Evolutionary conservation across 306 rosid genomes (phyloP).

Genomic region (Fragaria nilgerrensis): DNA sequence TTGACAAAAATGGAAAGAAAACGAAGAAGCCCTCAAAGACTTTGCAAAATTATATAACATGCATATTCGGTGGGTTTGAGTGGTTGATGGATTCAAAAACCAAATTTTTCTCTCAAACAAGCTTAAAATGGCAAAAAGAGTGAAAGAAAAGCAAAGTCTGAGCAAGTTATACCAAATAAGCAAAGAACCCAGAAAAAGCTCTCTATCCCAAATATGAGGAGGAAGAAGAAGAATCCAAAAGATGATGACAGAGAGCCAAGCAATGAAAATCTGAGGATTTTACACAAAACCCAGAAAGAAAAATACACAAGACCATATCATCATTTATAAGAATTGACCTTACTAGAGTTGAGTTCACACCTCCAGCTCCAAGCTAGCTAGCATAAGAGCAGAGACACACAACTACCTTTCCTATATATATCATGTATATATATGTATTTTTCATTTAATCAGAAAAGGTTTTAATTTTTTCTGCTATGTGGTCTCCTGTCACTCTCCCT

Average conservation of each 20-base stretch:
- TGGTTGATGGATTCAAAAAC: conserved; percentile 13
- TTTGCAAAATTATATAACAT: not conserved
- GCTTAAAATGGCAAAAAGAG: conserved; percentile 16
- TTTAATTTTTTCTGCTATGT: not conserved
- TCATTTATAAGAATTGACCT: conserved; percentile 7
- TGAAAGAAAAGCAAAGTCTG: not conserved
- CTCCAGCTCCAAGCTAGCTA: not conserved
- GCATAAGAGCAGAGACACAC: not conserved
- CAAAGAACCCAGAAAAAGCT: conserved; percentile 6
- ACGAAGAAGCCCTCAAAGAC: not conserved
- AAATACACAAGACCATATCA: not conserved
- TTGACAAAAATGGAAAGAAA: conserved; percentile 8
- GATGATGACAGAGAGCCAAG: not conserved
- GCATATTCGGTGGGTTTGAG: not conserved
- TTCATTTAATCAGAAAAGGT: not conserved
- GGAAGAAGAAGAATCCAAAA: conserved; percentile 5
- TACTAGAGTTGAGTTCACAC: not conserved
- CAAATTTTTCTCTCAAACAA: not conserved
- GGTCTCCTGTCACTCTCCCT: not conserved
- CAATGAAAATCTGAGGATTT: not conserved
- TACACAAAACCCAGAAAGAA: not conserved
- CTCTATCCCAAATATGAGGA: not conserved
- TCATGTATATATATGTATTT: not conserved
- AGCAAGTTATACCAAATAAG: conserved; percentile 12
- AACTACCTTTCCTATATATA: not conserved